These are phyloP conservation scores for Hymenochaete sp. DNA, from an alignment of 1,284 basidiomycete species.

Conservation along the genomic window DNA sequence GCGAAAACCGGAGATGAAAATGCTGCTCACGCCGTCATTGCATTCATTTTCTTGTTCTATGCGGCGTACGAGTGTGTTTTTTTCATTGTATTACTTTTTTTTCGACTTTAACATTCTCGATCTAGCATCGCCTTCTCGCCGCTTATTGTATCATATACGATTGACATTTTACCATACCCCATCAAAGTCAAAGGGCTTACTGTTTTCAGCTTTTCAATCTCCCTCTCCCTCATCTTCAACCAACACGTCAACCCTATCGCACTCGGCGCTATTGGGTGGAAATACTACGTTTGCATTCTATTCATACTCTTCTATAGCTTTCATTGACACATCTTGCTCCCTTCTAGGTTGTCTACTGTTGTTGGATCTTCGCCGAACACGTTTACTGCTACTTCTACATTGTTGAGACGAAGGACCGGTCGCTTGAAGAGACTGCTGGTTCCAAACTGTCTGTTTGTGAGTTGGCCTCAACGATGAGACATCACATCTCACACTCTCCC, in stretches of 20 bases:
- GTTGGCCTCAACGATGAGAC: no score
- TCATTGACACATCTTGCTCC: not conserved
- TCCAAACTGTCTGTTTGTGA: no score
- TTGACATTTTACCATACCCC: conserved; percentile 64
- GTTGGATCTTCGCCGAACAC: conserved; percentile 56
- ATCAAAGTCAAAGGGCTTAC: conserved; percentile 75
- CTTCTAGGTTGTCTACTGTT: conserved; percentile 56
- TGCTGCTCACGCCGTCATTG: conserved; percentile 62
- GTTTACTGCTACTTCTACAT: conserved; percentile 58
- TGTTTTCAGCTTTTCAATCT: conserved; percentile 60
- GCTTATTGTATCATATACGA: conserved; percentile 65
- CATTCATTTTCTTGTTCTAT: conserved; percentile 71
- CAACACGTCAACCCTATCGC: conserved; percentile 78
- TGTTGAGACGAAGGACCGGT: conserved; percentile 63
- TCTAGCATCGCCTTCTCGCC: conserved; percentile 61
- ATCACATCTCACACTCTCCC: no score
- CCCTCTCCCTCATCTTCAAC: conserved; percentile 65
- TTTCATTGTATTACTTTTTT: no score
- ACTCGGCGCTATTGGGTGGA: conserved; percentile 49
- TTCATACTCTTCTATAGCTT: not conserved
- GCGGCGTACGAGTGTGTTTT: conserved; percentile 52
- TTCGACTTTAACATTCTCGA: conserved; percentile 14
- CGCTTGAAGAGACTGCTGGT: conserved; percentile 66
- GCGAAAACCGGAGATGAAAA: conserved; percentile 32
- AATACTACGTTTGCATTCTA: conserved; percentile 41